phyloP scores from a whole-genome alignment of 129 eudicot species.

The Helichrysum umbraculigerum region DNA sequence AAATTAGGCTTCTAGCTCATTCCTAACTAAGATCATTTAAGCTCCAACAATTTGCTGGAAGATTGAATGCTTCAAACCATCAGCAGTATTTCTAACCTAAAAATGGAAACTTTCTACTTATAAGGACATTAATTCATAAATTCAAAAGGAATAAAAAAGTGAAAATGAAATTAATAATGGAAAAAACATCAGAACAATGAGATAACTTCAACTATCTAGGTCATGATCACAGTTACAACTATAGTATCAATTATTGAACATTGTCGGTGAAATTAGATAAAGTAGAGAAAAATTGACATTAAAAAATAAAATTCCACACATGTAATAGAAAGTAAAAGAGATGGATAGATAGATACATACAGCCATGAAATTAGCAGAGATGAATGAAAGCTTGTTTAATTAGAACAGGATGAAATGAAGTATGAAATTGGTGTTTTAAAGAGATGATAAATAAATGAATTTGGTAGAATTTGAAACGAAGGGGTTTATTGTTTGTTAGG shows the following conservation, averaged over 20 bases:
- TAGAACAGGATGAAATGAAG: not conserved
- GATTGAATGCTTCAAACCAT: not conserved
- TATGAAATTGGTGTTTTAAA: not conserved
- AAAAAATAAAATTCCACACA: not conserved
- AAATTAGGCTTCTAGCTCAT: not conserved
- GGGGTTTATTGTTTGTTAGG: not conserved
- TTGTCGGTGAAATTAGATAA: not conserved
- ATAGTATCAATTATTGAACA: not conserved
- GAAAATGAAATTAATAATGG: not conserved
- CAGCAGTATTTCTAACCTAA: not conserved
- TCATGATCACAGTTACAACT: not conserved
- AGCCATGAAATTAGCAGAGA: slow-evolving; percentile 12
- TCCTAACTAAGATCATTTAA: not conserved
- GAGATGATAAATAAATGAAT: not conserved
- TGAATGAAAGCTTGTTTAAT: not conserved
- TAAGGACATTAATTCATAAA: not conserved
- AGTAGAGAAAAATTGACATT: not conserved
- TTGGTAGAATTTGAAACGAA: not conserved
- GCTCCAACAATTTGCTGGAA: not conserved
- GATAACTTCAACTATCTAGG: not conserved
- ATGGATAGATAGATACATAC: not conserved
- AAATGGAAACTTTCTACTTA: not conserved
- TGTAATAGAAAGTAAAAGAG: not conserved
- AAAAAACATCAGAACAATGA: not conserved
- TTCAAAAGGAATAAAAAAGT: not conserved